A percentile compares a stretch with the other conserved stretches of the same genome.
Evolutionary conservation across 345 rosid genomes (phyloP).

Genomic region (Boechera retrofracta): DNA sequence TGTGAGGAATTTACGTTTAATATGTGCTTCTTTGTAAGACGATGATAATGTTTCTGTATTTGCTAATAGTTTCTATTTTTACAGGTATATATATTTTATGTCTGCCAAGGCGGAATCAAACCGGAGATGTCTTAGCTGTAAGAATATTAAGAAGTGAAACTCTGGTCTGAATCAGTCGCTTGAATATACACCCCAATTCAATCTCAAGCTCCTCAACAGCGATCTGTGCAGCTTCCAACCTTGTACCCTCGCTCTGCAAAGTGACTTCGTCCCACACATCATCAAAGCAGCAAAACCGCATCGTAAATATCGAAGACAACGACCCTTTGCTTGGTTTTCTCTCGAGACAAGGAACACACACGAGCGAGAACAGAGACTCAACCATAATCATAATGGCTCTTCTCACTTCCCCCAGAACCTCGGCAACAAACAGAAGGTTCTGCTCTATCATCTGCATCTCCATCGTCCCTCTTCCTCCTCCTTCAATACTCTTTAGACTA

Average conservation of each 20-base stretch:
- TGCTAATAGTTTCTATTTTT: not conserved
- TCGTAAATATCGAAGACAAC: slow-evolving; percentile 42
- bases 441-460: slow-evolving; percentile 33
- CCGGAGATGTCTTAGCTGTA: slow-evolving; percentile 37
- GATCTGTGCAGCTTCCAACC: slow-evolving; percentile 70
- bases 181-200: slow-evolving; percentile 65
- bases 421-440: slow-evolving; percentile 52
- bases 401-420: slow-evolving; percentile 65
- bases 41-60: not conserved
- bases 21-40: not conserved
- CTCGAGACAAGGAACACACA: slow-evolving; percentile 68
- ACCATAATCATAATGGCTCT: slow-evolving; percentile 55
- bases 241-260: slow-evolving; percentile 59
- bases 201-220: slow-evolving; percentile 68
- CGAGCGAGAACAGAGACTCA: slow-evolving; percentile 58
- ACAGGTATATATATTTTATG: not conserved
- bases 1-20: not conserved
- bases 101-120: not conserved
- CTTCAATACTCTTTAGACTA: slow-evolving; percentile 54
- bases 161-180: slow-evolving; percentile 81
- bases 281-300: slow-evolving; percentile 41
- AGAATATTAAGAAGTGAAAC: slow-evolving; percentile 78
- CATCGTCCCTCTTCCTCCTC: slow-evolving; percentile 32
- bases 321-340: slow-evolving; percentile 47
- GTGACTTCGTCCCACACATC: slow-evolving; percentile 57